phyloP scores from a whole-genome alignment of 345 rosid species.

The Lepidium didymum region DNA sequence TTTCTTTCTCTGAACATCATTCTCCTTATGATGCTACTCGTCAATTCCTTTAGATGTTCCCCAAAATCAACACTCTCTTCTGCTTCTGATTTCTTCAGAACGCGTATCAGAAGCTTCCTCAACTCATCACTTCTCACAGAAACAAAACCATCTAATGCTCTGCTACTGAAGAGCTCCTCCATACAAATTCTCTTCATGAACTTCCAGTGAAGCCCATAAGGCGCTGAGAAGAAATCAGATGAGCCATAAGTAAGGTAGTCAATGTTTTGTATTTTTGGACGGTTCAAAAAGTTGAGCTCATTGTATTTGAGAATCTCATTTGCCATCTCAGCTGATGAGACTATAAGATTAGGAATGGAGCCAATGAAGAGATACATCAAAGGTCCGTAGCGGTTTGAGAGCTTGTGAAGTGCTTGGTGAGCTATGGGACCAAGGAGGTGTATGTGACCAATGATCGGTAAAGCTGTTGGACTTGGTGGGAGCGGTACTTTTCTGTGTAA shows the following conservation, averaged over 20 bases:
- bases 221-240: constrained; percentile 57
- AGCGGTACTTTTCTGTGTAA: constrained; percentile 6
- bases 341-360: constrained; percentile 55
- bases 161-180: constrained; percentile 53
- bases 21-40: constrained; percentile 53
- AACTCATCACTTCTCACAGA: constrained; percentile 44
- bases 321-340: constrained; percentile 46
- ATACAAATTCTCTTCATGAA: constrained; percentile 74
- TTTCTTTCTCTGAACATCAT: constrained; percentile 51
- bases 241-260: constrained; percentile 79
- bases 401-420: constrained; percentile 62
- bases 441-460: constrained; percentile 46
- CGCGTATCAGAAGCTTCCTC: constrained; percentile 27
- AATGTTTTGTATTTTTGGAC: constrained; percentile 37
- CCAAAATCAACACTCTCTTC: constrained; percentile 39
- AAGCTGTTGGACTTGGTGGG: constrained; percentile 45
- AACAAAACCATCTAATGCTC: constrained; percentile 37
- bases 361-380: constrained; percentile 59
- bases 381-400: constrained; percentile 54
- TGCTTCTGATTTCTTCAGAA: constrained; percentile 36
- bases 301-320: constrained; percentile 56
- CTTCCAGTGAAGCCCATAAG: constrained; percentile 67
- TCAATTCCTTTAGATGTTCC: constrained; percentile 46
- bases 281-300: constrained; percentile 49
- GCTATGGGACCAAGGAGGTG: constrained; percentile 47